Conservation (phyloP, 345 rosid species). For the Arabidopsis suecica region DNA sequence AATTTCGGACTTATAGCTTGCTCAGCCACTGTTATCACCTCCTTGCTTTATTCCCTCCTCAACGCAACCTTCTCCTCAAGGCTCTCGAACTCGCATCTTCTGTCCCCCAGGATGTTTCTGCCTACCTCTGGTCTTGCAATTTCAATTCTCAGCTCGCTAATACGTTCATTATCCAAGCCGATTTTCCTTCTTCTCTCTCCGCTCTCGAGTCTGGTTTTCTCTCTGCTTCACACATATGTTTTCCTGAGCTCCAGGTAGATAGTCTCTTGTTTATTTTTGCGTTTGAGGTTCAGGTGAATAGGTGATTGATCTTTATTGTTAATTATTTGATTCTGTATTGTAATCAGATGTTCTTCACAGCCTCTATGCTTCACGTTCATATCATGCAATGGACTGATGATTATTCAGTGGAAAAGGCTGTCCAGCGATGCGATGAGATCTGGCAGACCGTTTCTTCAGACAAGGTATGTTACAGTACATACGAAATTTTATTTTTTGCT, state of each 20-base stretch:
- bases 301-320: slow-evolving; percentile 2
- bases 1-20: slow-evolving; percentile 77
- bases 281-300: background rate
- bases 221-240: slow-evolving; percentile 66
- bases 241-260: slow-evolving; percentile 89
- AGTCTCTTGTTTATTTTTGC: background rate
- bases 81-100: slow-evolving; percentile 74
- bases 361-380: slow-evolving; percentile 85
- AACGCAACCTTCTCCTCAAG: slow-evolving; percentile 73
- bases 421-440: slow-evolving; percentile 67
- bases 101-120: slow-evolving; percentile 51
- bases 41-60: slow-evolving; percentile 81
- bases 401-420: slow-evolving; percentile 68
- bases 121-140: slow-evolving; percentile 86
- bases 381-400: slow-evolving; percentile 92
- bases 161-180: slow-evolving; percentile 80
- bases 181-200: slow-evolving; percentile 68
- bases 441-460: slow-evolving; percentile 76
- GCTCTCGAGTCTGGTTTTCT: slow-evolving; percentile 68
- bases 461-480: slow-evolving; percentile 54
- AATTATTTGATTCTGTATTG: background rate
- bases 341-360: slow-evolving; percentile 85
- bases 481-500: background rate
- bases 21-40: slow-evolving; percentile 94
- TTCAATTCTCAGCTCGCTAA: slow-evolving; percentile 97